Evolutionary conservation across 768 basidiomycete species (phyloP).

Genomic region (Boletales sp.): DNA sequence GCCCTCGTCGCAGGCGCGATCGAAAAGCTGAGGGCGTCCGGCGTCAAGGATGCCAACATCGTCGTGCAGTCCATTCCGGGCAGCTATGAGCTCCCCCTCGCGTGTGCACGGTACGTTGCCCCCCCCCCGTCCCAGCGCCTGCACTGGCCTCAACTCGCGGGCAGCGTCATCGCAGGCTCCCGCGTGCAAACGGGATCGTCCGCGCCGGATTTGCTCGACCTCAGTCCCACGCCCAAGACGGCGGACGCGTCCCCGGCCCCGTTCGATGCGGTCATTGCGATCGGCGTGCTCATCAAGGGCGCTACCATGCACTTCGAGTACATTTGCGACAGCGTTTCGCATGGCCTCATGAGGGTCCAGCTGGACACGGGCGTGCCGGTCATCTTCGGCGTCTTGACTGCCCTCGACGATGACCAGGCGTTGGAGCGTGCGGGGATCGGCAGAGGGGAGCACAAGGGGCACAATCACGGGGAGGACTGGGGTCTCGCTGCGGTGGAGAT

Average conservation of each 20-base stretch:
- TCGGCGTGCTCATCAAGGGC: slow-evolving; percentile 98
- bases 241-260: slow-evolving; percentile 52
- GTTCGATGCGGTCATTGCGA: slow-evolving; percentile 95
- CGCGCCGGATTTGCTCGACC: slow-evolving; percentile 71
- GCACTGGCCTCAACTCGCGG: neutral
- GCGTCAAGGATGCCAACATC: slow-evolving; percentile 89
- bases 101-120: slow-evolving; percentile 73
- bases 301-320: slow-evolving; percentile 99
- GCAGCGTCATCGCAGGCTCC: slow-evolving; percentile 85
- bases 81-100: slow-evolving; percentile 88
- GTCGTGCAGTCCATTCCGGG: slow-evolving; percentile 90
- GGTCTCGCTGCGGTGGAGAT: slow-evolving; percentile 95
- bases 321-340: slow-evolving; percentile 90
- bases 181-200: slow-evolving; percentile 75
- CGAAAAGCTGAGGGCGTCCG: slow-evolving; percentile 73
- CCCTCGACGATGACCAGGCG: slow-evolving; percentile 90
- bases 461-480: slow-evolving; percentile 99
- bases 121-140: too few relatives aligned
- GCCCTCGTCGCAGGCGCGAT: slow-evolving; percentile 79
- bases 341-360: slow-evolving; percentile 92
- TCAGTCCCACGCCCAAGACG: slow-evolving; percentile 40
- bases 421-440: slow-evolving; percentile 91
- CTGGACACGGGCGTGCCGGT: slow-evolving; percentile 92
- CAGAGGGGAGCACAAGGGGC: slow-evolving; percentile 64
- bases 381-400: slow-evolving; percentile 95